Evolutionary conservation across 1,139 yeast species (phyloP).

Genomic region (Geotrichum histeridarum): DNA sequence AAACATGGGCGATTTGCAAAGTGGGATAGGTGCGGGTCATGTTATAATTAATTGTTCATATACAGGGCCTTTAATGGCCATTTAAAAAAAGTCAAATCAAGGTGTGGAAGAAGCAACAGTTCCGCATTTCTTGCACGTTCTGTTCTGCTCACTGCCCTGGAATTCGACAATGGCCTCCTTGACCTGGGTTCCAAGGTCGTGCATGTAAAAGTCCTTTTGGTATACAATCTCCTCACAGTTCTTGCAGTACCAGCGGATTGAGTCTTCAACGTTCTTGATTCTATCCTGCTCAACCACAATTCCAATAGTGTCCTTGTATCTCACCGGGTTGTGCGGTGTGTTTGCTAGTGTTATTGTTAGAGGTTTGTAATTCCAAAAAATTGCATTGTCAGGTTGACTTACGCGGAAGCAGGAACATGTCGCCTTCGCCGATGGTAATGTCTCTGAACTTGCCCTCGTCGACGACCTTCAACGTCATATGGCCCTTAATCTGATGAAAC

Average conservation of each 20-base stretch:
- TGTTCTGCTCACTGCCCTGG: slow-evolving; percentile 55
- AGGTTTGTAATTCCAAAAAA: not conserved
- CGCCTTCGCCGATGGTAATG: slow-evolving; percentile 75
- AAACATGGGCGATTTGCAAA: no score
- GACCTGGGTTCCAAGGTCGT: slow-evolving; percentile 85
- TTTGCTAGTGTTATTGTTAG: slow-evolving; percentile 42
- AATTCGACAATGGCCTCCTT: slow-evolving; percentile 73
- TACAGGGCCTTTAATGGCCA: no score
- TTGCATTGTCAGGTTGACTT: slow-evolving; percentile 15
- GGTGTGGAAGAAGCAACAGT: slow-evolving; percentile 38
- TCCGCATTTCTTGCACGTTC: slow-evolving; percentile 75
- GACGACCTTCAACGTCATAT: slow-evolving; percentile 78
- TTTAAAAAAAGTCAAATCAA: not conserved
- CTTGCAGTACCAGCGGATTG: slow-evolving; percentile 81
- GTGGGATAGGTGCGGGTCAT: no score
- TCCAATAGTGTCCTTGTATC: slow-evolving; percentile 82
- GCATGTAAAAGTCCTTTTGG: slow-evolving; percentile 67
- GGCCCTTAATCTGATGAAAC: slow-evolving; percentile 82
- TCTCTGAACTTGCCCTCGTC: slow-evolving; percentile 76
- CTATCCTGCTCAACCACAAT: slow-evolving; percentile 93
- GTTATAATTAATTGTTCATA: no score
- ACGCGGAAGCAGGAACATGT: slow-evolving; percentile 72
- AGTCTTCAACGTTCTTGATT: slow-evolving; percentile 63
- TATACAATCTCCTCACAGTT: slow-evolving; percentile 60
- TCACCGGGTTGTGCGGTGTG: slow-evolving; percentile 84